A percentile compares a stretch with the other conserved stretches of the same genome.
Conservation (phyloP, 1,284 basidiomycete genomes). For the Irpex lacteus region DNA sequence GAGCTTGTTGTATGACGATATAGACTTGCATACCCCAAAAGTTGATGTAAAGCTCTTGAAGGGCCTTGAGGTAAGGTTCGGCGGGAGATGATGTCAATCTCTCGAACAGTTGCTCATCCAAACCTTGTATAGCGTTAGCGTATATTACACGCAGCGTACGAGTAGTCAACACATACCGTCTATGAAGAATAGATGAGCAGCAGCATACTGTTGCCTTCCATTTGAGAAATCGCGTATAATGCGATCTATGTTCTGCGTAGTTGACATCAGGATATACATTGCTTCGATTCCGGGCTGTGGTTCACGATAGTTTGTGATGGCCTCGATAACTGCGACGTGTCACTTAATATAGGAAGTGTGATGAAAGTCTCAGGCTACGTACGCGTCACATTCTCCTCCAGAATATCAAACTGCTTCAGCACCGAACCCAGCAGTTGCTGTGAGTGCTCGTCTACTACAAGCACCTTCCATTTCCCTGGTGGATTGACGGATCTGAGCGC, state of each 20-base stretch:
- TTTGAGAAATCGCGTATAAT: slow-evolving; percentile 83
- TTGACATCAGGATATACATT: slow-evolving; percentile 93
- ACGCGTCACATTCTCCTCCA: slow-evolving; percentile 95
- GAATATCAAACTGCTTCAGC: slow-evolving; percentile 89
- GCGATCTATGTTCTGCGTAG: slow-evolving; percentile 89
- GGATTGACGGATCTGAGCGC: slow-evolving; percentile 81
- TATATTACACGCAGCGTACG: neutral
- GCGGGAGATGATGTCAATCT: slow-evolving; percentile 70
- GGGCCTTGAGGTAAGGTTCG: slow-evolving; percentile 64
- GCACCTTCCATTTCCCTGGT: slow-evolving; percentile 89
- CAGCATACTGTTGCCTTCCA: slow-evolving; percentile 74
- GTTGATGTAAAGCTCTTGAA: slow-evolving; percentile 87
- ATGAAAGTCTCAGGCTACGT: slow-evolving; percentile 32
- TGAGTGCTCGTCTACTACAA: slow-evolving; percentile 93
- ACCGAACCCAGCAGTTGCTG: slow-evolving; percentile 84
- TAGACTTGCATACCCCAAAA: slow-evolving; percentile 69
- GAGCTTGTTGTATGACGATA: neutral
- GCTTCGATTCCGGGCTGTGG: slow-evolving; percentile 84
- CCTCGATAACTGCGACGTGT: slow-evolving; percentile 64
- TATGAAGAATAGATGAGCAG: slow-evolving; percentile 92
- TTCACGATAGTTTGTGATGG: slow-evolving; percentile 70
- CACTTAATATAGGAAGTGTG: slow-evolving; percentile 6
- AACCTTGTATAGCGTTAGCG: slow-evolving; percentile 38
- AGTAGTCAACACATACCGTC: slow-evolving; percentile 62
- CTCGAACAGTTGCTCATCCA: slow-evolving; percentile 75